These are phyloP conservation scores for Mollisiaceae sp. DNA, from an alignment of 2,329 filamentous ascomycete genomes.

Conservation along the genomic window DNA sequence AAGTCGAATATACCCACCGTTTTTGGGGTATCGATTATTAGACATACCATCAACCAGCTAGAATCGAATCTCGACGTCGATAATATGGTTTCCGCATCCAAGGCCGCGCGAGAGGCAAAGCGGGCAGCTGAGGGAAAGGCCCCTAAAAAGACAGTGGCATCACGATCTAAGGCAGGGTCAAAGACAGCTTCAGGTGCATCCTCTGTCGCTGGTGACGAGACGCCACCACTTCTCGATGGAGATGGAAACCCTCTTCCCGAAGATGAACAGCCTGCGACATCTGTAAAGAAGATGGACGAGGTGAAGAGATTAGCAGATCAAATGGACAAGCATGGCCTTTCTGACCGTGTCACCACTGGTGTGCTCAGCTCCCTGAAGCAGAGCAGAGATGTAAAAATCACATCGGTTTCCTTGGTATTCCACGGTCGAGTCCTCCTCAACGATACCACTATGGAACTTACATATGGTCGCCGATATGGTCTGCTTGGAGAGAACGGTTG, in stretches of 20 bases:
- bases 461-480: slow-evolving; percentile 81
- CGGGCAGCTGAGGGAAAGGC: slow-evolving; percentile 74
- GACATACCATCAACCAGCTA: not conserved
- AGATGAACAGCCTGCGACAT: slow-evolving; percentile 70
- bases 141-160: slow-evolving; percentile 77
- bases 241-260: slow-evolving; percentile 59
- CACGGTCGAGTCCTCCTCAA: slow-evolving; percentile 96
- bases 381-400: slow-evolving; percentile 97
- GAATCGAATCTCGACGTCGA: slow-evolving; percentile 22
- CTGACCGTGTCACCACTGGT: slow-evolving; percentile 97
- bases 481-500: slow-evolving; percentile 98
- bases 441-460: slow-evolving; percentile 91
- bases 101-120: slow-evolving; percentile 75
- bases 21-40: not conserved
- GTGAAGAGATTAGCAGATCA: slow-evolving; percentile 89
- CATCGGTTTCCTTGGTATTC: slow-evolving; percentile 90
- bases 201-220: slow-evolving; percentile 43
- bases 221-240: slow-evolving; percentile 63
- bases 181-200: slow-evolving; percentile 64
- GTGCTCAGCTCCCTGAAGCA: slow-evolving; percentile 84
- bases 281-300: slow-evolving; percentile 64
- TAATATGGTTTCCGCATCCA: slow-evolving; percentile 71
- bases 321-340: slow-evolving; percentile 95
- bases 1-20: slow-evolving; percentile 14
- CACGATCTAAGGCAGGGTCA: slow-evolving; percentile 68